phyloP scores from a whole-genome alignment of 805 yeast genomes.

The Monosporozyma unispora region DNA sequence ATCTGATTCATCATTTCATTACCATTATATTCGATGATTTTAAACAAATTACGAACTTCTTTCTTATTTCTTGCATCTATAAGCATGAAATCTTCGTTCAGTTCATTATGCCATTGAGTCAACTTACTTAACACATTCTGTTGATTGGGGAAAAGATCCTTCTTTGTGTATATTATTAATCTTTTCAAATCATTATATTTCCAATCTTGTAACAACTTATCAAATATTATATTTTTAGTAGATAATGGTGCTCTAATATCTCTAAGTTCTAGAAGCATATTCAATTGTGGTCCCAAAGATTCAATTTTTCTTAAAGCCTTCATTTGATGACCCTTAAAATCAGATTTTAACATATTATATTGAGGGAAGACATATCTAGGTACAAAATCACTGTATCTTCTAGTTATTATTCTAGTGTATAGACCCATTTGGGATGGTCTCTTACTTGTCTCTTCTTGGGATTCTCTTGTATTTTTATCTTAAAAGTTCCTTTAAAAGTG shows the following conservation, averaged over 20 bases:
- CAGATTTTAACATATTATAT: slow-evolving; percentile 59
- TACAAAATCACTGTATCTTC: slow-evolving; percentile 32
- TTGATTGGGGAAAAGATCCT: slow-evolving; percentile 42
- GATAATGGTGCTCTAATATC: slow-evolving; percentile 86
- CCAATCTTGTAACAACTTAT: slow-evolving; percentile 44
- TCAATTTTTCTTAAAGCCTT: slow-evolving; percentile 63
- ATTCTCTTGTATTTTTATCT: neutral
- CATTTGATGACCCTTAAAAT: slow-evolving; percentile 86
- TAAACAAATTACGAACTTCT: slow-evolving; percentile 45
- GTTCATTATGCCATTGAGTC: slow-evolving; percentile 40
- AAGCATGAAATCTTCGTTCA: slow-evolving; percentile 38
- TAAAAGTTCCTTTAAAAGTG: neutral
- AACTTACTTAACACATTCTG: slow-evolving; percentile 22
- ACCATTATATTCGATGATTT: slow-evolving; percentile 39
- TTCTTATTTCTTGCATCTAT: slow-evolving; percentile 47
- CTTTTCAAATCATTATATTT: slow-evolving; percentile 24
- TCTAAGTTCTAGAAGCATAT: slow-evolving; percentile 72
- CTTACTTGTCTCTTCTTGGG: neutral
- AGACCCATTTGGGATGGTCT: neutral
- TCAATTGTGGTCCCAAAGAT: slow-evolving; percentile 67
- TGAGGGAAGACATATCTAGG: slow-evolving; percentile 72
- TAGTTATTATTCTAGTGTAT: neutral
- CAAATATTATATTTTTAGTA: slow-evolving; percentile 73
- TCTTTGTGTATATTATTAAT: slow-evolving; percentile 62
- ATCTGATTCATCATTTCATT: slow-evolving; percentile 16